Evolutionary conservation across 1,139 yeast genomes (phyloP), one percentile per base, ranked within the genome.

Genomic region (Spathaspora jeffriesii): DNA sequence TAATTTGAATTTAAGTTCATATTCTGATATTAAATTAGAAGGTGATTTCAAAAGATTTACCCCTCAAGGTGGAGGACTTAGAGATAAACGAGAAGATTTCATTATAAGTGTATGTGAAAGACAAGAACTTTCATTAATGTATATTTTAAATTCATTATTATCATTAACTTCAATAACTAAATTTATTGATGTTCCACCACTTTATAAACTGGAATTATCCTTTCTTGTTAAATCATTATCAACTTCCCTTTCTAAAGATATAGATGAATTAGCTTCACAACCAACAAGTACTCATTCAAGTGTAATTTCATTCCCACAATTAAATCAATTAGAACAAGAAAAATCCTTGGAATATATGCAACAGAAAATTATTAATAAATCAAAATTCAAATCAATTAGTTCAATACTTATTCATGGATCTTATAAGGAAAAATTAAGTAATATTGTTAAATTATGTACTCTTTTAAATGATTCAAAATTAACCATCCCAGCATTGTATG

Each of bases 121-220:
- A 45, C 72, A 67, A 43, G 76, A 72, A 47, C 59, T 71, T 10
- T 62, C 76, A 3, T 54, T 71, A 44, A 43, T 70, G 49, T 71
- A 58, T 44, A 48, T 68, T 1, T 45, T 71, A 17, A 70, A 70
- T 47, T 58, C 59, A 47, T 48, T 70, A 17, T 51, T 67, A 15
- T 53, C 58, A 20, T 45, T 64, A 15, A 48, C 55, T 2, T 59
- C 56, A 27, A 46, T 70, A 40, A 52, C 54, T n/a, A 60, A 63
- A 28, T 43, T 67, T 10, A 44, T 64, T 1, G 51, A 54, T 5
- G 62, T 64, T 1, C 50, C 59, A 1, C 30, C 48, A 5, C 38
- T 55, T 13, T 64, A 60, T 43, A 47, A 48, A 20, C 32, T 48
- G 1, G 74, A 70, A 47, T 46, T 65, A 14, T 36, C 34, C 5